Conservation (phyloP, 2,329 filamentous ascomycete genomes). For the Fusarium torreyae region DNA sequence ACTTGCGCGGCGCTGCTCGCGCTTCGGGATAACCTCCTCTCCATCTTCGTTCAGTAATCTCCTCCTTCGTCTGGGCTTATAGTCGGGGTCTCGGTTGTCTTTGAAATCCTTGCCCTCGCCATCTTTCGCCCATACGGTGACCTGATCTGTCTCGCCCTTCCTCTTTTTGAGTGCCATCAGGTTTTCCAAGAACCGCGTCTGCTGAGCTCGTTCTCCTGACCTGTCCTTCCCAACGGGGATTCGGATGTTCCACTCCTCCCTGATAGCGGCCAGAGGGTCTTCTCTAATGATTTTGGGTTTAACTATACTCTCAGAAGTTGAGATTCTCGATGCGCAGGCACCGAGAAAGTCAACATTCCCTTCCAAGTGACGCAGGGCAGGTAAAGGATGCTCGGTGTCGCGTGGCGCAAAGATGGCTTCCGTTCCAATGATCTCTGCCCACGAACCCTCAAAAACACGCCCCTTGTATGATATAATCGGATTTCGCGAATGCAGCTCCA, state of each 20-base stretch:
- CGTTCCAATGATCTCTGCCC: constrained; percentile 87
- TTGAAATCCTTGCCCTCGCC: constrained; percentile 60
- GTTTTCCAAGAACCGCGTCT: constrained; percentile 74
- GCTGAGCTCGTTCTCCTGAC: constrained; percentile 63
- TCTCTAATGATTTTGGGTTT: constrained; percentile 60
- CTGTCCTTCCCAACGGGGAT: constrained; percentile 63
- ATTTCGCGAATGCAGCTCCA: constrained; percentile 83
- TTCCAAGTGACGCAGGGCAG: constrained; percentile 65
- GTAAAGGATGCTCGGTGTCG: constrained; percentile 64
- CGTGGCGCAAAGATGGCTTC: constrained; percentile 80
- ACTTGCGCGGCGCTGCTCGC: constrained; percentile 34
- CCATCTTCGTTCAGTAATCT: constrained; percentile 49
- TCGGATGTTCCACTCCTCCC: constrained; percentile 60
- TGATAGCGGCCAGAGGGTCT: constrained; percentile 58
- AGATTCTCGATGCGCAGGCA: constrained; percentile 78
- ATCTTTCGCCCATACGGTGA: constrained; percentile 71
- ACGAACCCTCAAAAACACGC: constrained; percentile 83
- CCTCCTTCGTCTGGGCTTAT: constrained; percentile 53
- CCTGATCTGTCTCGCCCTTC: constrained; percentile 75
- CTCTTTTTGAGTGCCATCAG: constrained; percentile 75
- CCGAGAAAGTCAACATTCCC: constrained; percentile 79
- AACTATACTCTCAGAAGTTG: constrained; percentile 75
- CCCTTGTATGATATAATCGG: constrained; percentile 87
- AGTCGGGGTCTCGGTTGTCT: constrained; percentile 60
- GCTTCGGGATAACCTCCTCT: constrained; percentile 44